Evolutionary conservation across 768 basidiomycete genomes (phyloP).

Genomic region (Leccinellum rugosiceps): DNA sequence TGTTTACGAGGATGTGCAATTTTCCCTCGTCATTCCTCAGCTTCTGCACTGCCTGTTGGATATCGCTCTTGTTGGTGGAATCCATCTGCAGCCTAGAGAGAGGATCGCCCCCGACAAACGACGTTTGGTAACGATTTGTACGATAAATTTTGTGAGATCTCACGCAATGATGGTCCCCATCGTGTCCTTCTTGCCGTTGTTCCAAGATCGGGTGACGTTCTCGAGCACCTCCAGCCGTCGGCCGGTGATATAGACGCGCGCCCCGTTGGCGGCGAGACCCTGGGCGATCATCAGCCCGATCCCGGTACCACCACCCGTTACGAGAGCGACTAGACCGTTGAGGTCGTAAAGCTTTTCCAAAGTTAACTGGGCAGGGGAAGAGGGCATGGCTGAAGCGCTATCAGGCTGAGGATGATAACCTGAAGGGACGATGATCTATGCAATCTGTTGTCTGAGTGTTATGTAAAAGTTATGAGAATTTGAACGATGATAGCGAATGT

Average conservation of each 20-base stretch:
- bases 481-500: background rate
- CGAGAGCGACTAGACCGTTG: conserved; percentile 51
- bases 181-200: conserved; percentile 31
- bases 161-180: conserved; percentile 61
- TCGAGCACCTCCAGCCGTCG: conserved; percentile 64
- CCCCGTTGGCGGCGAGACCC: conserved; percentile 73
- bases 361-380: conserved; percentile 20
- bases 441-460: background rate
- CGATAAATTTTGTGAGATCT: conserved; percentile 15
- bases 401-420: background rate
- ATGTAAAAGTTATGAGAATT: background rate
- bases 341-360: conserved; percentile 44
- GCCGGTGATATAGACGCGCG: conserved; percentile 78
- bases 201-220: conserved; percentile 49
- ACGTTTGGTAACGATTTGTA: background rate
- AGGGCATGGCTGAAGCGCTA: conserved; percentile 15
- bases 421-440: background rate
- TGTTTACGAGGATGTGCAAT: conserved; percentile 79
- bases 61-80: conserved; percentile 66
- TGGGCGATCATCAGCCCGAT: conserved; percentile 66
- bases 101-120: background rate
- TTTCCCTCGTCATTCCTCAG: conserved; percentile 48
- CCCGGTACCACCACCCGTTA: conserved; percentile 49
- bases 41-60: conserved; percentile 47
- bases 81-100: conserved; percentile 60